Evolutionary conservation across 1,139 yeast species (phyloP).

Genomic region (Insectozyma bohioensis): DNA sequence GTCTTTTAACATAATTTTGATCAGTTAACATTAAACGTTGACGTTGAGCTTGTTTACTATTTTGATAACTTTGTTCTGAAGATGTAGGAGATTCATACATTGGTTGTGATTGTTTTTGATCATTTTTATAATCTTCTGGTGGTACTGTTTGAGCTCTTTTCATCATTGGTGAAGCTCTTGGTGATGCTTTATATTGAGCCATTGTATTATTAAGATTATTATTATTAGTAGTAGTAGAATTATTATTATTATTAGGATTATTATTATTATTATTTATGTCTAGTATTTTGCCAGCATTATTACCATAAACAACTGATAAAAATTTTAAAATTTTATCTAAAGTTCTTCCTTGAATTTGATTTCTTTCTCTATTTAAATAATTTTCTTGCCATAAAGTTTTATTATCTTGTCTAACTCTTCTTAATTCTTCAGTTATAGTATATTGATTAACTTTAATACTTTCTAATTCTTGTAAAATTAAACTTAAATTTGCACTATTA

Average conservation of each 20-base stretch:
- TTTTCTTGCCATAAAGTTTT: slow-evolving; percentile 91
- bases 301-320: slow-evolving; percentile 81
- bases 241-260: slow-evolving; percentile 1
- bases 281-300: slow-evolving; percentile 51
- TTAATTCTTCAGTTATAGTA: slow-evolving; percentile 78
- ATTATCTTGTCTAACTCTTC: slow-evolving; percentile 82
- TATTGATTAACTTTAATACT: slow-evolving; percentile 73
- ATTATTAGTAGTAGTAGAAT: slow-evolving; percentile 4
- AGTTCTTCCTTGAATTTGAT: slow-evolving; percentile 82
- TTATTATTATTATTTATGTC: slow-evolving; percentile 27
- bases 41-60: slow-evolving; percentile 16
- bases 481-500: slow-evolving; percentile 42
- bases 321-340: slow-evolving; percentile 85
- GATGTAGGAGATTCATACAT: slow-evolving; percentile 12
- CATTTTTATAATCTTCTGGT: slow-evolving; percentile 7
- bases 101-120: not conserved
- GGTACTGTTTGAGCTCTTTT: slow-evolving; percentile 10
- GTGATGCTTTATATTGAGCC: slow-evolving; percentile 9
- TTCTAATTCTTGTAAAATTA: slow-evolving; percentile 71
- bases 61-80: slow-evolving; percentile 19
- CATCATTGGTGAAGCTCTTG: slow-evolving; percentile 9
- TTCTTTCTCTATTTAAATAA: slow-evolving; percentile 77
- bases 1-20: slow-evolving; percentile 28
- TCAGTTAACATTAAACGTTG: slow-evolving; percentile 47
- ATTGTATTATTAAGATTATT: slow-evolving; percentile 13